These are phyloP conservation scores for Teratosphaeria viscida DNA, from an alignment of 2,329 filamentous ascomycete species.

Conservation along the genomic window DNA sequence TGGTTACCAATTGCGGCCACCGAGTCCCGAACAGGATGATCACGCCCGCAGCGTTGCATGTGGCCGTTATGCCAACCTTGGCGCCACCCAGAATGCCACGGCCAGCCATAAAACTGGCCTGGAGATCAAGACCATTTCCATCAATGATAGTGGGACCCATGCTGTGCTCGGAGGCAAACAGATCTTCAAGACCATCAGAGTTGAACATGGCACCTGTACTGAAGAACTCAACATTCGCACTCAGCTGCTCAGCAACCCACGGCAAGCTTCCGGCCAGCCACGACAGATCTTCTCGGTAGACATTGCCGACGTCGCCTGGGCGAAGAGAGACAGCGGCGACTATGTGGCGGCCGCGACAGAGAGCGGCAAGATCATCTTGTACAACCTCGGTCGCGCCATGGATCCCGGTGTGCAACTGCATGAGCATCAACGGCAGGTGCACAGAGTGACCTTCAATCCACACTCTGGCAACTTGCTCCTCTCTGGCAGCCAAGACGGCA, in stretches of 20 bases:
- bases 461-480: conserved; percentile 49
- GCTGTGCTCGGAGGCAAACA: conserved; percentile 55
- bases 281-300: conserved; percentile 41
- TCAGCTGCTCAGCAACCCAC: conserved; percentile 48
- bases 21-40: conserved; percentile 14
- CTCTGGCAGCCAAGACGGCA: conserved; percentile 55
- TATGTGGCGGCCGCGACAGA: conserved; percentile 54
- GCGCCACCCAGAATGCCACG: conserved; percentile 38
- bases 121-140: conserved; percentile 52
- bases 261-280: conserved; percentile 38
- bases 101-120: conserved; percentile 54
- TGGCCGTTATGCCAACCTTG: conserved; percentile 13
- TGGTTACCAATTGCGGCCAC: conserved; percentile 17
- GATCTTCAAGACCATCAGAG: conserved; percentile 54
- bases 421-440: conserved; percentile 55
- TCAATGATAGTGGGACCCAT: conserved; percentile 53
- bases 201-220: conserved; percentile 44
- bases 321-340: conserved; percentile 49
- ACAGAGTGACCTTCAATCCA: conserved; percentile 55
- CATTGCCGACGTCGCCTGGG: conserved; percentile 59
- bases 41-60: conserved; percentile 4
- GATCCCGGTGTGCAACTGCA: conserved; percentile 53
- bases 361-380: conserved; percentile 55
- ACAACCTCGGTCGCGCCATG: conserved; percentile 51
- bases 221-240: conserved; percentile 56